phyloP scores from a whole-genome alignment of 345 rosid species.

The Anacardium occidentale region DNA sequence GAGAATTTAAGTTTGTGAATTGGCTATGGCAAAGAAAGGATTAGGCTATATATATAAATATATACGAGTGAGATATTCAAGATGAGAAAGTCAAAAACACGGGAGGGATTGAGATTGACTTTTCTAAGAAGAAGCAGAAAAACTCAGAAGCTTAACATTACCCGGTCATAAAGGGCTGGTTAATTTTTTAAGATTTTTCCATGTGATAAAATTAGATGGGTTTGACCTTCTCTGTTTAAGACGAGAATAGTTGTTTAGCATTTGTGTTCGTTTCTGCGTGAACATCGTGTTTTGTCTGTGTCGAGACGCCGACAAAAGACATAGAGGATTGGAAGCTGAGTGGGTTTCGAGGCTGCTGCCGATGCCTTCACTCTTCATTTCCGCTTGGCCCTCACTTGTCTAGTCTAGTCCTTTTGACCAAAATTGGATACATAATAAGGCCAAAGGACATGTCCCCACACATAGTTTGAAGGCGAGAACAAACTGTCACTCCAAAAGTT shows the following conservation, averaged over 20 bases:
- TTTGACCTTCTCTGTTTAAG: slow-evolving; percentile 8
- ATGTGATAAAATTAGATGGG: too few species aligned
- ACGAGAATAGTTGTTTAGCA: too few species aligned
- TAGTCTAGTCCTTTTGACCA: not conserved
- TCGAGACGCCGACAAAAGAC: slow-evolving; percentile 17
- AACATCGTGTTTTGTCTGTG: slow-evolving; percentile 15
- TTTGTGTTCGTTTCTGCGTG: not conserved
- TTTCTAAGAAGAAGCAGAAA: slow-evolving; percentile 31
- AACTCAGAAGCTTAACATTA: slow-evolving; percentile 23
- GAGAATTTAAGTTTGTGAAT: slow-evolving; percentile 26
- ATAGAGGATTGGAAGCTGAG: not conserved
- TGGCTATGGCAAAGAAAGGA: slow-evolving; percentile 27
- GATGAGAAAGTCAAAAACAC: slow-evolving; percentile 56
- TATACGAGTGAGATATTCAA: slow-evolving; percentile 14
- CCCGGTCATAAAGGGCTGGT: slow-evolving; percentile 22
- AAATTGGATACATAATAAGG: too few species aligned
- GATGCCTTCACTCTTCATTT: not conserved
- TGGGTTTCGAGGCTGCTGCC: not conserved
- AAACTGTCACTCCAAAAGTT: too few species aligned
- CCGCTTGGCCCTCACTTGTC: not conserved
- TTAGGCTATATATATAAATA: slow-evolving; percentile 41
- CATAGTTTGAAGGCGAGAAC: too few species aligned
- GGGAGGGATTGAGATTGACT: slow-evolving; percentile 34
- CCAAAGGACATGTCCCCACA: too few species aligned
- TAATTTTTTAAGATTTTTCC: too few species aligned